Base-by-base conservation (phyloP, 805 yeast genomes). In the Nakazawaea pomicola region DNA sequence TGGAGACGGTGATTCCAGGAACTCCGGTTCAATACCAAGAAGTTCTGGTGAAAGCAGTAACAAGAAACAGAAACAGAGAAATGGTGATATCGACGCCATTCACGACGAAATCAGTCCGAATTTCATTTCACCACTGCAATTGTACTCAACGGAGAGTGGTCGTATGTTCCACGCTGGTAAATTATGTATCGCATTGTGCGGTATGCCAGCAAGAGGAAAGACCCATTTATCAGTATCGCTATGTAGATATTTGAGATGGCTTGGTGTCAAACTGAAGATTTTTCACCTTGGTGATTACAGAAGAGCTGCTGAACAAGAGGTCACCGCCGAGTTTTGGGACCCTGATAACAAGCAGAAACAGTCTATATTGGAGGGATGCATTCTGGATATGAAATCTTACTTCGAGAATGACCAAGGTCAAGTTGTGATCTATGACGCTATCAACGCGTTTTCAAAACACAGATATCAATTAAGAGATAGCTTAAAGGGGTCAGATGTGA, bases 201-300 rank as follows among this genome's bases (percentile, higher is more conserved):
- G 99, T 0, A 69, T 90, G 45, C 98, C 99, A 2, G 98, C 96
- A 1, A 73, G 98, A 36, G 97, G 98, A 2, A 93, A 93, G 58
- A 93, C 99, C 1, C 88, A 89, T 57, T 69, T 91, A 38, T 83
- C 96, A 5, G 97, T 91, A 29, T 82, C 95, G 11, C 70, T 93
- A 48, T 88, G 96, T 4, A 74, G 99, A 44, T 93, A 90, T 60
- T 68, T 95, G 50, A 74, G 97, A 53, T 93, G 99, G 99, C 68
- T 93, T 33, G 99, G 99, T 4, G 98, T 93, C 16, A 82, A 85
- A 54, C 82, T 96, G 1, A 90, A 88, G 52, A 78, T 88, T 21
- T 91, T 87, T 65, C 98, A 91, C 61, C 74, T 90, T 46, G 93
- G 96, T 18, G 95, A 93, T 58, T 91, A 90, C 56, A 74, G 97